These are phyloP conservation scores for Scleroderma bovista DNA, from an alignment of 768 basidiomycete genomes.

Conservation along the genomic window DNA sequence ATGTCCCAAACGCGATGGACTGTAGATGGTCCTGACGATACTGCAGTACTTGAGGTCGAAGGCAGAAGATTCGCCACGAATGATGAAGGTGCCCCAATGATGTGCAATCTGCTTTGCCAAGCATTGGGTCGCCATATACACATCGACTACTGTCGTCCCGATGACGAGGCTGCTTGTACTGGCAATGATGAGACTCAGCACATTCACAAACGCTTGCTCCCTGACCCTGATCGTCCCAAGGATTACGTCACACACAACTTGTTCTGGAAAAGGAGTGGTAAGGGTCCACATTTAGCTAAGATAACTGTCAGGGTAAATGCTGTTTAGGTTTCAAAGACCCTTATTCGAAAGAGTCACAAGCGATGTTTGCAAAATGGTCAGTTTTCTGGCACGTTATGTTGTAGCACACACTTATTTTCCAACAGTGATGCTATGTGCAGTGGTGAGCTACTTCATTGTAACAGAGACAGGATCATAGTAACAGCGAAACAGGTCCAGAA, in stretches of 20 bases:
- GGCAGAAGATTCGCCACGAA: constrained; percentile 47
- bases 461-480: not conserved
- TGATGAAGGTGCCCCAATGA: constrained; percentile 56
- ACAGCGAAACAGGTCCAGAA: constrained; percentile 42
- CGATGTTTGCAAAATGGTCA: constrained; percentile 49
- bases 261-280: constrained; percentile 53
- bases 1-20: constrained; percentile 55
- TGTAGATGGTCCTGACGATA: constrained; percentile 48
- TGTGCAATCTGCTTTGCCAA: constrained; percentile 52
- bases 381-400: constrained; percentile 5
- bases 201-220: constrained; percentile 32
- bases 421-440: constrained; percentile 48
- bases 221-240: constrained; percentile 42
- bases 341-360: constrained; percentile 50
- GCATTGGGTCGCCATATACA: constrained; percentile 50
- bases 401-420: not conserved
- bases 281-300: constrained; percentile 3
- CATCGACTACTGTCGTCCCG: constrained; percentile 49
- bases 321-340: constrained; percentile 56
- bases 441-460: constrained; percentile 24
- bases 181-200: constrained; percentile 42
- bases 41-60: constrained; percentile 40
- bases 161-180: constrained; percentile 29
- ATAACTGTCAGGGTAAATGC: not conserved
- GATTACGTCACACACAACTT: constrained; percentile 52